phyloP scores from a whole-genome alignment of 164 flowering plant species.

The Sedum album region DNA sequence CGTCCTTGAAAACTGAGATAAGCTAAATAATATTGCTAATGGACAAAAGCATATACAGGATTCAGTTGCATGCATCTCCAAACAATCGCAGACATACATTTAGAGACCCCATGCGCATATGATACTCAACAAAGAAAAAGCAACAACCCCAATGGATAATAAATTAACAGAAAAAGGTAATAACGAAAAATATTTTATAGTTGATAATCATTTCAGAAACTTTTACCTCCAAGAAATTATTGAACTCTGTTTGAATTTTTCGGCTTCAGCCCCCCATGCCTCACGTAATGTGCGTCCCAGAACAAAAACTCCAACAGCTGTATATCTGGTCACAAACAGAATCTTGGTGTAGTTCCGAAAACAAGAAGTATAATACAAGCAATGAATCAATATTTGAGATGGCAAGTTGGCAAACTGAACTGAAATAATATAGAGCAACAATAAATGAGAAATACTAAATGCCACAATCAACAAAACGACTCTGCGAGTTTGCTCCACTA shows the following conservation, averaged over 20 bases:
- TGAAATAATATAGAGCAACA: neutral
- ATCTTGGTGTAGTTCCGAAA: neutral
- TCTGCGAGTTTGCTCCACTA: neutral
- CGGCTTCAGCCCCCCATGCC: constrained; percentile 79
- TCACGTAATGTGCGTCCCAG: constrained; percentile 78
- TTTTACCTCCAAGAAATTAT: constrained; percentile 72
- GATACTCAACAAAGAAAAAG: neutral
- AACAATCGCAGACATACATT: neutral
- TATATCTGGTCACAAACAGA: constrained; percentile 50
- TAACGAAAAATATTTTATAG: neutral
- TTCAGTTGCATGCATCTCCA: neutral
- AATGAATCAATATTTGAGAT: neutral
- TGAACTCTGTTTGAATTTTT: constrained; percentile 77
- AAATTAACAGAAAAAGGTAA: neutral
- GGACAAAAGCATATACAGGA: neutral
- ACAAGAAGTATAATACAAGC: neutral
- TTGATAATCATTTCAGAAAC: neutral
- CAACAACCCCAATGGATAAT: neutral
- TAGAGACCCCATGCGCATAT: neutral
- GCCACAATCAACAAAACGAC: neutral
- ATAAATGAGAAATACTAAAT: neutral
- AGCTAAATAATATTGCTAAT: too few species aligned
- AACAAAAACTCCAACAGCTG: constrained; percentile 98
- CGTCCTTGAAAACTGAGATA: too few species aligned
- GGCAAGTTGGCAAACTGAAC: neutral